Evolutionary conservation across 495 filamentous ascomycete genomes (phyloP).

Genomic region (Penicillium verhagenii): DNA sequence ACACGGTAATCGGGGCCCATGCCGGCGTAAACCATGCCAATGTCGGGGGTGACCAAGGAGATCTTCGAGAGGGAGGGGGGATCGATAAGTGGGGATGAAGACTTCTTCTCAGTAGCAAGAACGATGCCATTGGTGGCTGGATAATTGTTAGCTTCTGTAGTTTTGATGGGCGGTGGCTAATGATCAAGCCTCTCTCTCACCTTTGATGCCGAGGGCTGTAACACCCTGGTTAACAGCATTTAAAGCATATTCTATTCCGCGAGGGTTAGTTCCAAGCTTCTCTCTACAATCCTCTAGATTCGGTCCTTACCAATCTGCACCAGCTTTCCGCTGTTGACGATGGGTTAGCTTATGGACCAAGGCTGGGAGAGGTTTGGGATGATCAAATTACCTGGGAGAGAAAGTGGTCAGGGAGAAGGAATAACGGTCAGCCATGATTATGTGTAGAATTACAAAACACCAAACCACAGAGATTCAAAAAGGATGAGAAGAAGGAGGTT

Average conservation of each 20-base stretch:
- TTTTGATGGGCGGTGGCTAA: no score
- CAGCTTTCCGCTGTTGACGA: slow-evolving; percentile 76
- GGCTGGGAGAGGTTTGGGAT: slow-evolving; percentile 12
- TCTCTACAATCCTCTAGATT: neutral
- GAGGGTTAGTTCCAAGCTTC: slow-evolving; percentile 1
- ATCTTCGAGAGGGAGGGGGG: slow-evolving; percentile 94
- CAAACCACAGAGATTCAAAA: slow-evolving; percentile 8
- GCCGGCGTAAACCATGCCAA: slow-evolving; percentile 99
- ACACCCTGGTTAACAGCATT: slow-evolving; percentile 99
- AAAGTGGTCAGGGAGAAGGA: slow-evolving; percentile 99
- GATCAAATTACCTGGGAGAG: slow-evolving; percentile 84
- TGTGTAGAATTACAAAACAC: slow-evolving; percentile 4
- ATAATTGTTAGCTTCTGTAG: neutral
- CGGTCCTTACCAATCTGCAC: slow-evolving; percentile 61
- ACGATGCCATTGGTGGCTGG: slow-evolving; percentile 97
- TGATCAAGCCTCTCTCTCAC: no score
- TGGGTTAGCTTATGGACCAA: slow-evolving; percentile 45
- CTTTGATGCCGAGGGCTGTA: slow-evolving; percentile 97
- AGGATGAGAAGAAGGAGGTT: slow-evolving; percentile 14
- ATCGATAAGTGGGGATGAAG: slow-evolving; percentile 91
- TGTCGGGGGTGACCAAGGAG: slow-evolving; percentile 95
- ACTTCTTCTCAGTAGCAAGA: slow-evolving; percentile 99
- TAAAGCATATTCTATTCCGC: slow-evolving; percentile 87
- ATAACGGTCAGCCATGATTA: slow-evolving; percentile 92
- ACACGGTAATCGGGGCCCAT: slow-evolving; percentile 99